Percentiles rank a stretch among this genome's conserved stretches.
These are phyloP conservation scores for Kurtzmaniella quercitrusa DNA, from an alignment of 1,139 yeast species.

Conservation along the genomic window DNA sequence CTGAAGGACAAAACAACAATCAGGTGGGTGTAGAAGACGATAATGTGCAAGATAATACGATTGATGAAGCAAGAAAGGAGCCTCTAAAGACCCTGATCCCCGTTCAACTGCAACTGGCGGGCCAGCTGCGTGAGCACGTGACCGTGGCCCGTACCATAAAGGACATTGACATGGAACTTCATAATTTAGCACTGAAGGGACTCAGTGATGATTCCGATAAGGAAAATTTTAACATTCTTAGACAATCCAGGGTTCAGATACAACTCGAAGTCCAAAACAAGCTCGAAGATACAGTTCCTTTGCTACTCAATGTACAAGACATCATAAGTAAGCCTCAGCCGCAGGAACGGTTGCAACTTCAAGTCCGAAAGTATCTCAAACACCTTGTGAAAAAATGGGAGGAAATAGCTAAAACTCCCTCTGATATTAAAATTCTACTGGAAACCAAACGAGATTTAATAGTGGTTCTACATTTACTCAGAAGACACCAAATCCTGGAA, in stretches of 20 bases:
- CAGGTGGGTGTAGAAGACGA: neutral
- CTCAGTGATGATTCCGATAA: constrained; percentile 16
- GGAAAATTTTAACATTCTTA: neutral
- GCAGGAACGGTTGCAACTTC: constrained; percentile 30
- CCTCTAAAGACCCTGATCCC: neutral
- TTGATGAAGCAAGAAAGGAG: neutral
- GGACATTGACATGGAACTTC: neutral
- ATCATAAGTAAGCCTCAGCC: constrained; percentile 25
- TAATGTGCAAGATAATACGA: neutral
- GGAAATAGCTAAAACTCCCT: constrained; percentile 6
- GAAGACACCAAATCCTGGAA: constrained; percentile 41
- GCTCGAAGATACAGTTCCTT: constrained; percentile 18
- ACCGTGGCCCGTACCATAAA: neutral
- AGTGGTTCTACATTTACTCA: constrained; percentile 55
- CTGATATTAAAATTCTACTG: constrained; percentile 18
- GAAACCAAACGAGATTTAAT: constrained; percentile 64
- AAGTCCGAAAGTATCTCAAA: constrained; percentile 50
- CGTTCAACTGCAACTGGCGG: neutral
- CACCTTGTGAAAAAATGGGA: constrained; percentile 46
- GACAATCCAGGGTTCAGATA: neutral
- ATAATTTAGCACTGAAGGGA: neutral
- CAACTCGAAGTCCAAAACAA: neutral
- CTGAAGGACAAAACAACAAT: neutral
- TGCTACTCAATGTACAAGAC: constrained; percentile 28
- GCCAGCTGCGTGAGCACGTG: neutral